Conservation (phyloP, 768 basidiomycete species). For the Lentinula guzmanii region DNA sequence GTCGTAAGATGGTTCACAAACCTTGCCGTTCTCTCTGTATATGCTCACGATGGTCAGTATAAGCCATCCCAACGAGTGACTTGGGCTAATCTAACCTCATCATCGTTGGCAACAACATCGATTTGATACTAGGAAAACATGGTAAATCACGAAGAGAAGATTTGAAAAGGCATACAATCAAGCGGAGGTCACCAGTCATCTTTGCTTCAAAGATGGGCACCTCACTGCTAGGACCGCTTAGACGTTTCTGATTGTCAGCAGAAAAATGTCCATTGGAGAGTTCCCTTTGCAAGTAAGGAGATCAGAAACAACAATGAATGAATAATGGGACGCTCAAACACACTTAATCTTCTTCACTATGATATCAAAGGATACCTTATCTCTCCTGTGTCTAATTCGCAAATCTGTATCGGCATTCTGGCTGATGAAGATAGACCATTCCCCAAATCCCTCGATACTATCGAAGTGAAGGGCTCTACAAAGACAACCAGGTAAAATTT, state of each 20-base stretch:
- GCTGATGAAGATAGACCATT: constrained; percentile 57
- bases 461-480: constrained; percentile 50
- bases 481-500: neutral
- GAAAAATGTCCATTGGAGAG: constrained; percentile 69
- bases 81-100: constrained; percentile 15
- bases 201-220: constrained; percentile 68
- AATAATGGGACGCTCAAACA: neutral
- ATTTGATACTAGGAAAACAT: constrained; percentile 14
- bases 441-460: constrained; percentile 53
- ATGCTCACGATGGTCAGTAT: neutral
- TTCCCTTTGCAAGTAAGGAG: constrained; percentile 33
- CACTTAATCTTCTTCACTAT: constrained; percentile 68
- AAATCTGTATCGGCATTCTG: constrained; percentile 45
- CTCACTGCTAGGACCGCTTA: constrained; percentile 36
- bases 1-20: neutral
- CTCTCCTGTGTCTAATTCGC: constrained; percentile 37
- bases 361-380: constrained; percentile 42
- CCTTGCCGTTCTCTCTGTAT: constrained; percentile 17
- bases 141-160: constrained; percentile 3
- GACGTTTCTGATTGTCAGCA: constrained; percentile 57
- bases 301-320: neutral
- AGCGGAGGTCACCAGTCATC: constrained; percentile 45
- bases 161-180: constrained; percentile 33
- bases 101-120: constrained; percentile 13
- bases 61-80: neutral